Evolutionary conservation across 1,139 yeast genomes (phyloP).

Genomic region (Tardiomyces blankii): DNA sequence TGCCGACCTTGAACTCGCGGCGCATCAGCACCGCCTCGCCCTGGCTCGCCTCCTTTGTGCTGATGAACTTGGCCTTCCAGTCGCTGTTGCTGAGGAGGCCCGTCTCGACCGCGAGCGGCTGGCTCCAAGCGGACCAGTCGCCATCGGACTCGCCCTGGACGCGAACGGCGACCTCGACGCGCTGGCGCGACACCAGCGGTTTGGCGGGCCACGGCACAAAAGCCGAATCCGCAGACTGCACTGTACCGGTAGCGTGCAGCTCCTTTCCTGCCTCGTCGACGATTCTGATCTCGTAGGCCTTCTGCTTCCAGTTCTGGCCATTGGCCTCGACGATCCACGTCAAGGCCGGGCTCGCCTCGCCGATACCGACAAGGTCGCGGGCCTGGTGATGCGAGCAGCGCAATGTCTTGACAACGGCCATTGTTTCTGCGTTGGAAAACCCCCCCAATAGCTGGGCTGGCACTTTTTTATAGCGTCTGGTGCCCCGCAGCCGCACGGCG

Average conservation of each 20-base stretch:
- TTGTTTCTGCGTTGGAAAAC: not conserved
- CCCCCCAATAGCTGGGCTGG: too few species aligned
- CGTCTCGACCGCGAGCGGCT: conserved; percentile 2
- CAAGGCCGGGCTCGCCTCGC: conserved; percentile 4
- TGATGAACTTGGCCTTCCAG: conserved; percentile 5
- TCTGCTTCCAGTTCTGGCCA: conserved; percentile 4
- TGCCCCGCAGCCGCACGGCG: too few species aligned
- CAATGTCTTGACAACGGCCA: conserved; percentile 3
- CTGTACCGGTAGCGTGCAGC: not conserved
- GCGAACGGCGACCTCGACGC: conserved; percentile 5
- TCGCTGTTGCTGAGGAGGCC: conserved; percentile 4
- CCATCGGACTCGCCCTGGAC: conserved; percentile 4
- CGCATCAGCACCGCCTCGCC: conserved; percentile 3
- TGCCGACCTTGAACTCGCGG: conserved; percentile 1
- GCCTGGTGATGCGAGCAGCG: conserved; percentile 5
- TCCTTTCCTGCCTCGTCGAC: not conserved
- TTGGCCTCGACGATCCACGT: conserved; percentile 6
- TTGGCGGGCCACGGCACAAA: conserved; percentile 6
- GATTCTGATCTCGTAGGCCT: conserved; percentile 4
- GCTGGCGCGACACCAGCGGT: conserved; percentile 5
- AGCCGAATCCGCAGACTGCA: conserved; percentile 5
- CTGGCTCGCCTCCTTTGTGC: conserved; percentile 2
- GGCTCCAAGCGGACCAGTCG: conserved; percentile 6
- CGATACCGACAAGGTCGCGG: conserved; percentile 5
- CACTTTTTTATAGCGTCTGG: too few species aligned